Evolutionary conservation across 2,329 filamentous ascomycete species (phyloP).

Genomic region (Curvularia sp.): DNA sequence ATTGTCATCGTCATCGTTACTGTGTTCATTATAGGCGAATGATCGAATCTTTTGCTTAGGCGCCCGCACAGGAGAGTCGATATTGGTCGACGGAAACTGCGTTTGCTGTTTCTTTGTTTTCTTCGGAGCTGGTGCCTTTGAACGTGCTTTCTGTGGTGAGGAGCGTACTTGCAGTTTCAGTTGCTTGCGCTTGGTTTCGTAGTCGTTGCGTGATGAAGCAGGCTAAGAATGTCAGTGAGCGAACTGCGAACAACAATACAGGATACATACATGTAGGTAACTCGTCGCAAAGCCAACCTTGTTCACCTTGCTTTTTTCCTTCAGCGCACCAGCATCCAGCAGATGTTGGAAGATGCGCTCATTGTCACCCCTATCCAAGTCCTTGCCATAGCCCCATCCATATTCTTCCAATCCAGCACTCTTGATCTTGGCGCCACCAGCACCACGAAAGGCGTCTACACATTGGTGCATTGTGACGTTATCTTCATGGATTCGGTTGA

Average conservation of each 20-base stretch:
- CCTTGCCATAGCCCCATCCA: slow-evolving; percentile 68
- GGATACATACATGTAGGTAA: slow-evolving; percentile 70
- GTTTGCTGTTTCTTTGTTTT: slow-evolving; percentile 46
- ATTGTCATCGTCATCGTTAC: slow-evolving; percentile 32
- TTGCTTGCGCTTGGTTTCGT: slow-evolving; percentile 41
- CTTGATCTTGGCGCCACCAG: slow-evolving; percentile 65
- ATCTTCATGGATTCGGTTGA: slow-evolving; percentile 63
- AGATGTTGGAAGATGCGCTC: slow-evolving; percentile 85
- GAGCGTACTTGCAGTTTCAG: slow-evolving; percentile 63
- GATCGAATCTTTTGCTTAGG: slow-evolving; percentile 47
- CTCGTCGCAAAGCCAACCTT: slow-evolving; percentile 72
- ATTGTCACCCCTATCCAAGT: slow-evolving; percentile 75
- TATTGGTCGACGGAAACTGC: slow-evolving; percentile 68
- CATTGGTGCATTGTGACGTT: slow-evolving; percentile 74
- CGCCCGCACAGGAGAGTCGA: slow-evolving; percentile 68
- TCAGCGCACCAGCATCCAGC: slow-evolving; percentile 73
- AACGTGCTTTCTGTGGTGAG: slow-evolving; percentile 51
- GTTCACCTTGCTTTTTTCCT: slow-evolving; percentile 72
- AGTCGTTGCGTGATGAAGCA: slow-evolving; percentile 56
- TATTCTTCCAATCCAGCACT: slow-evolving; percentile 62
- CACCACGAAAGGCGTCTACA: slow-evolving; percentile 82
- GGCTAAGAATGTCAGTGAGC: slow-evolving; percentile 42
- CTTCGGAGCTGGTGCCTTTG: slow-evolving; percentile 31
- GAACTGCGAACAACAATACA: not conserved
- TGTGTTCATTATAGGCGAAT: slow-evolving; percentile 35